These are phyloP conservation scores for Calonectria montana DNA, from an alignment of 2,329 filamentous ascomycete genomes.

Conservation along the genomic window DNA sequence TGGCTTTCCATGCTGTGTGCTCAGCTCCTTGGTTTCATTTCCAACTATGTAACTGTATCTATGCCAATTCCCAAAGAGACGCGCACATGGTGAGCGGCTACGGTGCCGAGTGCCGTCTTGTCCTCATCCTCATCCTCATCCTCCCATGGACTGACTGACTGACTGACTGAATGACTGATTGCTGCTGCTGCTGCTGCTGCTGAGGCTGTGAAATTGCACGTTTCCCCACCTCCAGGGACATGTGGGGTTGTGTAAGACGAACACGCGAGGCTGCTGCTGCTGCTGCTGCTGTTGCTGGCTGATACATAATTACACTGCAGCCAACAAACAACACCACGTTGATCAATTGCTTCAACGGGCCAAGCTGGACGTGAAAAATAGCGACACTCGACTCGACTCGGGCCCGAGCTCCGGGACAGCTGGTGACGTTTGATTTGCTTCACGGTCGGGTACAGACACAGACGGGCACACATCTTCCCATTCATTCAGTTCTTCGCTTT, in stretches of 20 bases:
- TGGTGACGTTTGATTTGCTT: background rate
- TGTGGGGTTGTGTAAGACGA: slow-evolving; percentile 1
- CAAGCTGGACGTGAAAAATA: background rate
- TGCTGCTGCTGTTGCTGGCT: too few species aligned
- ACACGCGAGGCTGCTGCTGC: background rate
- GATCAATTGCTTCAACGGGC: slow-evolving; percentile 1
- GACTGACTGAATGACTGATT: too few species aligned
- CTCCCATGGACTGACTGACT: too few species aligned
- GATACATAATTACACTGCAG: too few species aligned
- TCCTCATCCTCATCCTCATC: background rate
- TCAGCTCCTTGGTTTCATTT: background rate
- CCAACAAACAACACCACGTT: background rate
- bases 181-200: too few species aligned
- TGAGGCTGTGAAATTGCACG: background rate
- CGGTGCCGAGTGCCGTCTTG: background rate
- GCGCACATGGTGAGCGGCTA: too few species aligned
- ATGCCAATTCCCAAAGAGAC: too few species aligned
- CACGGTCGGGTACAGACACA: too few species aligned
- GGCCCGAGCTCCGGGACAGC: background rate
- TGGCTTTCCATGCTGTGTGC: background rate
- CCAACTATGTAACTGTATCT: background rate
- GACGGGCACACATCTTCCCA: too few species aligned
- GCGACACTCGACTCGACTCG: background rate
- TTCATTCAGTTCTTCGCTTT: too few species aligned
- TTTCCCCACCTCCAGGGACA: background rate